Evolutionary conservation across 306 rosid genomes (phyloP).

Genomic region (Acacia crassicarpa): DNA sequence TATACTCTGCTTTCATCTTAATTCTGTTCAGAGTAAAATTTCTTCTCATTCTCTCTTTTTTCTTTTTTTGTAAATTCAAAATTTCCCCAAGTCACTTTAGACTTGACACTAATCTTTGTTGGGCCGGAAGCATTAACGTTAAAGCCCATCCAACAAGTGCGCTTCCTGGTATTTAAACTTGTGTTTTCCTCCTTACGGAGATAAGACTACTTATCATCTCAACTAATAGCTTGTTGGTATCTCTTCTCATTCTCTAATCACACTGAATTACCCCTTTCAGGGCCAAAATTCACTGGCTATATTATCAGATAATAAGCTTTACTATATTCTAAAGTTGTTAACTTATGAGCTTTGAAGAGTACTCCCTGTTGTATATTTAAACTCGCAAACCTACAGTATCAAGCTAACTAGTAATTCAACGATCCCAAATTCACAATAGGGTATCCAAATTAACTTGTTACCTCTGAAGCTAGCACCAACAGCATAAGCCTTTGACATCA

Average conservation of each 20-base stretch:
- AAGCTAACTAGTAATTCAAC: not conserved
- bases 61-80: no score
- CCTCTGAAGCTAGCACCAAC: conserved; percentile 91
- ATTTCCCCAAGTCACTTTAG: no score
- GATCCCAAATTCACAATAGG: not conserved
- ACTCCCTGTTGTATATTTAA: conserved; percentile 6
- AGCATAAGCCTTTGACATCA: conserved; percentile 97
- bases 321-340: not conserved
- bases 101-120: no score
- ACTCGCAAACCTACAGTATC: not conserved
- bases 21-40: not conserved
- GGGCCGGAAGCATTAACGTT: no score
- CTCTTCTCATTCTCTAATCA: not conserved
- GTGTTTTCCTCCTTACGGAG: no score
- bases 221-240: no score
- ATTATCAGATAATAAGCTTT: not conserved
- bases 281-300: not conserved
- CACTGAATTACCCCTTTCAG: not conserved
- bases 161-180: no score
- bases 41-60: not conserved
- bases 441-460: conserved; percentile 26
- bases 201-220: no score
- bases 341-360: not conserved
- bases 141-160: no score
- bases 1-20: not conserved